Percentiles rank a stretch among this genome's conserved stretches.
These are phyloP conservation scores for Carex sylvatica DNA, from an alignment of 202 grass and related monocot species.

Conservation along the genomic window DNA sequence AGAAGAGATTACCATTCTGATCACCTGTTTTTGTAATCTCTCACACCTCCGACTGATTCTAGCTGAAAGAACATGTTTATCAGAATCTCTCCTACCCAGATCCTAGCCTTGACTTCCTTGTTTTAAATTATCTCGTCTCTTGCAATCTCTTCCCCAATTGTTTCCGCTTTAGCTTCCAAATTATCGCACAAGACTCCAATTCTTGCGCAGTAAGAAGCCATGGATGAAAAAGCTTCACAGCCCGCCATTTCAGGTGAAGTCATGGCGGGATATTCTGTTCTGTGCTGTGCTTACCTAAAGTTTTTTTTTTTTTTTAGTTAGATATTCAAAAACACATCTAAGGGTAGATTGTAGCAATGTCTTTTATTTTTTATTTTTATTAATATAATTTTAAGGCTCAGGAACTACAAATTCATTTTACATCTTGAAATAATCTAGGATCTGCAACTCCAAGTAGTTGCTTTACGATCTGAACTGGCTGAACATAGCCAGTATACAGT, in stretches of 20 bases:
- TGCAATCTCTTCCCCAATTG: neutral
- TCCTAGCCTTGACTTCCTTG: conserved; percentile 23
- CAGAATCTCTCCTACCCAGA: conserved; percentile 49
- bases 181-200: conserved; percentile 24
- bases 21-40: conserved; percentile 59
- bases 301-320: no score
- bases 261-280: neutral
- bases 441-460: no score
- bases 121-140: conserved; percentile 10
- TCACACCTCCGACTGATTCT: conserved; percentile 55
- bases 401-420: no score
- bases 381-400: no score
- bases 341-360: no score
- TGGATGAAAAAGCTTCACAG: conserved; percentile 45
- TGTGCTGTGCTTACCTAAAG: no score
- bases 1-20: conserved; percentile 52
- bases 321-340: no score
- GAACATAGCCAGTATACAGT: no score
- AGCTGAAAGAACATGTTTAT: conserved; percentile 54
- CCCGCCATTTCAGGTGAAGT: conserved; percentile 28
- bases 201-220: conserved; percentile 43
- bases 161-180: conserved; percentile 37
- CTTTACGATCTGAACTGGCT: no score
- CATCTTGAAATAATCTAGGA: no score
- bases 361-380: no score